phyloP scores from a whole-genome alignment of 208 protist genomes.

The Wallacemonas collosoma region DNA sequence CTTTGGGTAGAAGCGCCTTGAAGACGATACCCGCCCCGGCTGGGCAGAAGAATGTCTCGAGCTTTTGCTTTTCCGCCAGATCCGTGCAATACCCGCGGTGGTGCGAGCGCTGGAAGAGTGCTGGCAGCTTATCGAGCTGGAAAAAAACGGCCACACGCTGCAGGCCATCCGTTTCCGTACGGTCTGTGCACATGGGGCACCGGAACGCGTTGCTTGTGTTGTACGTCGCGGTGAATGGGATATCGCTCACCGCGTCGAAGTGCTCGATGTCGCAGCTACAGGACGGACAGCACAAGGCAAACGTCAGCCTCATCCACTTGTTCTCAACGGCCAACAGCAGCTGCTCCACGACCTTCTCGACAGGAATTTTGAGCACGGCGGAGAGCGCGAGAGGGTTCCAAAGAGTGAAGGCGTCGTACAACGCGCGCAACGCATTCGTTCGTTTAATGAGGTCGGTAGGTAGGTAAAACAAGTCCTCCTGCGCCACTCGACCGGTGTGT shows the following conservation, averaged over 20 bases:
- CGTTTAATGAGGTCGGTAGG: conserved; percentile 30
- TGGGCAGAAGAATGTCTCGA: conserved; percentile 80
- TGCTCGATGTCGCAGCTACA: conserved; percentile 77
- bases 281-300: conserved; percentile 75
- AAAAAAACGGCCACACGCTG: conserved; percentile 74
- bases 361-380: conserved; percentile 46
- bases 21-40: conserved; percentile 59
- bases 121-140: conserved; percentile 39
- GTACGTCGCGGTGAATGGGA: conserved; percentile 65
- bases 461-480: conserved; percentile 39
- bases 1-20: conserved; percentile 49
- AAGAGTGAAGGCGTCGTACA: conserved; percentile 70
- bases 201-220: conserved; percentile 63
- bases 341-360: conserved; percentile 72
- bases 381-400: conserved; percentile 76
- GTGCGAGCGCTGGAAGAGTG: conserved; percentile 48
- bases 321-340: conserved; percentile 73
- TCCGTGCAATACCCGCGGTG: conserved; percentile 76
- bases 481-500: conserved; percentile 34
- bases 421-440: conserved; percentile 49
- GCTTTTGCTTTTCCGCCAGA: conserved; percentile 42
- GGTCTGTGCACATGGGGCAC: conserved; percentile 82
- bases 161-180: conserved; percentile 53
- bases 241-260: conserved; percentile 55
- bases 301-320: conserved; percentile 53